These are phyloP conservation scores for Chlorencoelia australis DNA, from an alignment of 2,329 filamentous ascomycete genomes.

Conservation along the genomic window DNA sequence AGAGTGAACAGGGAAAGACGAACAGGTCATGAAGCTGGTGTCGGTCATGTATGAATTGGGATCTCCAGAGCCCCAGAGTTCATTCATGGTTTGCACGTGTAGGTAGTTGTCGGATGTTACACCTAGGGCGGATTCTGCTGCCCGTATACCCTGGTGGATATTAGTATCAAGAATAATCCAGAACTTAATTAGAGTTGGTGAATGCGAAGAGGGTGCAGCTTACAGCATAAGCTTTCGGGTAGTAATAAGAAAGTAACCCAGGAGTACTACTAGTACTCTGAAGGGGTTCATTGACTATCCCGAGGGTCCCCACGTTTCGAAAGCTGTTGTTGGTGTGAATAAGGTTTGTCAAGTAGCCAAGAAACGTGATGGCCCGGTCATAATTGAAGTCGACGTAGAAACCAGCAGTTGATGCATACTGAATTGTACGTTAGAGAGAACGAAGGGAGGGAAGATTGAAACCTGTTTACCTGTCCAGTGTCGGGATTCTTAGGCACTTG, in stretches of 20 bases:
- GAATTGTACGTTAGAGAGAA: no score
- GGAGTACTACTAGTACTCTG: conserved; percentile 19
- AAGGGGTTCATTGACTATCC: conserved; percentile 48
- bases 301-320: conserved; percentile 47
- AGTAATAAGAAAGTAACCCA: conserved; percentile 34
- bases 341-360: conserved; percentile 43
- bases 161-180: background rate
- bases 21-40: no score
- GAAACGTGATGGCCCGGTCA: conserved; percentile 41
- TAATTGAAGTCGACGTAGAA: conserved; percentile 50
- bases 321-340: conserved; percentile 38
- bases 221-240: conserved; percentile 35
- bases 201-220: no score
- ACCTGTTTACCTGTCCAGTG: conserved; percentile 25
- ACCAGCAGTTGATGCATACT: conserved; percentile 28
- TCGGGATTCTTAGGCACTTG: conserved; percentile 33
- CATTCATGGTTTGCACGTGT: conserved; percentile 45
- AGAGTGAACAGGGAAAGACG: conserved; percentile 1
- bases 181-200: no score
- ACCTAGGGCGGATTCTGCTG: conserved; percentile 35
- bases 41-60: conserved; percentile 36
- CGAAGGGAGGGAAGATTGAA: no score
- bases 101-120: conserved; percentile 34
- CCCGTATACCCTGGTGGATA: conserved; percentile 35
- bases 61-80: conserved; percentile 45